phyloP scores from a whole-genome alignment of 768 basidiomycete species.

The Psilocybe tampanensis region DNA sequence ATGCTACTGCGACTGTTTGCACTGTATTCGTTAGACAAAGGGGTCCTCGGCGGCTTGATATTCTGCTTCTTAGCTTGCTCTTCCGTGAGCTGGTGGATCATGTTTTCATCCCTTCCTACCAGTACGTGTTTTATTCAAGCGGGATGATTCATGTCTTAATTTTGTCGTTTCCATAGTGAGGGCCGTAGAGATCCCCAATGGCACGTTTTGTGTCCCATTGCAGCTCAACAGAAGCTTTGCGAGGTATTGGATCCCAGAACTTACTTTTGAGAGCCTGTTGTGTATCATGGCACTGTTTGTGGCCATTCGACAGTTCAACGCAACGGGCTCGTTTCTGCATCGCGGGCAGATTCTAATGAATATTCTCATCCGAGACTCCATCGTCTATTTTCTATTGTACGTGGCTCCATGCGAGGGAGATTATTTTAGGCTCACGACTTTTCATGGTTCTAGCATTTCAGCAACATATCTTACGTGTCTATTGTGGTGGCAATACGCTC shows the following conservation, averaged over 20 bases:
- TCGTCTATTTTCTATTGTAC: constrained; percentile 1
- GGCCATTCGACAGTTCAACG: background rate
- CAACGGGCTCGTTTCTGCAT: background rate
- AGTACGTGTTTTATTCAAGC: background rate
- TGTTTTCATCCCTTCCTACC: background rate
- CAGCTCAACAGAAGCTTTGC: background rate
- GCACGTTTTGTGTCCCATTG: background rate
- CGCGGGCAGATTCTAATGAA: background rate
- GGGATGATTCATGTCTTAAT: background rate
- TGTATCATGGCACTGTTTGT: background rate
- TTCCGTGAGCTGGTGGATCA: background rate
- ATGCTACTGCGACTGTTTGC: background rate
- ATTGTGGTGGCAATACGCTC: background rate
- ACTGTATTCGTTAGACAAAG: background rate
- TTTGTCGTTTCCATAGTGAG: background rate
- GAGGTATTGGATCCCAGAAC: background rate
- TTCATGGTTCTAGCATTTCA: background rate
- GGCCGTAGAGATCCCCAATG: background rate
- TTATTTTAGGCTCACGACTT: no score
- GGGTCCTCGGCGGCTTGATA: background rate
- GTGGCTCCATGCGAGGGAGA: no score
- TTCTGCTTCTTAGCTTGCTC: background rate
- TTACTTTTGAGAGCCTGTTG: background rate
- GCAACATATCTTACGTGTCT: background rate
- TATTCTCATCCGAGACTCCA: background rate